Evolutionary conservation across 495 filamentous ascomycete genomes (phyloP).

Genomic region (Viridothelium virens): DNA sequence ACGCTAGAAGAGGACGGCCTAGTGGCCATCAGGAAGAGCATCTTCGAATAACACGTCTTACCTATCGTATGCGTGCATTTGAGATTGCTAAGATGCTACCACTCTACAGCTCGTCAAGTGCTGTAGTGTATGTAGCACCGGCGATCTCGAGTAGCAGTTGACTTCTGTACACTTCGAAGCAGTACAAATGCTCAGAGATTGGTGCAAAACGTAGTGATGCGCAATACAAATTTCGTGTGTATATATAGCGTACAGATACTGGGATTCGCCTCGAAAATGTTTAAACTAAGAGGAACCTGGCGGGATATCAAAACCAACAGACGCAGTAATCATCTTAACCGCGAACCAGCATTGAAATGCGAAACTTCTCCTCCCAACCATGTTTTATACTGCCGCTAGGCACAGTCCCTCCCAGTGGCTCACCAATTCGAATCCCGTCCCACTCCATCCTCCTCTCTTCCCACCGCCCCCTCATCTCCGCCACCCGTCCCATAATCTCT

Average conservation of each 20-base stretch:
- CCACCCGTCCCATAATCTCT: constrained; percentile 23
- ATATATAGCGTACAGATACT: background rate
- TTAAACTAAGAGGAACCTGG: background rate
- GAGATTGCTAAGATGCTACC: too few species aligned
- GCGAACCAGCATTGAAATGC: background rate
- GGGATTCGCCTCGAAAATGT: background rate
- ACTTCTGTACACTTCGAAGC: too few species aligned
- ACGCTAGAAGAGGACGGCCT: too few species aligned
- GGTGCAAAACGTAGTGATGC: too few species aligned
- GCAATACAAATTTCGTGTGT: background rate
- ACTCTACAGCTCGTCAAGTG: too few species aligned
- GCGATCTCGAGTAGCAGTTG: too few species aligned
- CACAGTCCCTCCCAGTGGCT: background rate
- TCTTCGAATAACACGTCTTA: too few species aligned
- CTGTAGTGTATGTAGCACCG: too few species aligned
- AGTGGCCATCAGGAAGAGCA: too few species aligned
- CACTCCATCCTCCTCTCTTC: constrained; percentile 14
- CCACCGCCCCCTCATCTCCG: constrained; percentile 1
- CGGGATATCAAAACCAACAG: background rate
- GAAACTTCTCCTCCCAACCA: background rate
- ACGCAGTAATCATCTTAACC: background rate
- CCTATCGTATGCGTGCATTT: too few species aligned
- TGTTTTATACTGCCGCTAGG: background rate
- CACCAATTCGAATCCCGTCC: background rate
- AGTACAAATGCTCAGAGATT: too few species aligned